Evolutionary conservation across 345 rosid genomes (phyloP).

Genomic region (Theobroma cacao): DNA sequence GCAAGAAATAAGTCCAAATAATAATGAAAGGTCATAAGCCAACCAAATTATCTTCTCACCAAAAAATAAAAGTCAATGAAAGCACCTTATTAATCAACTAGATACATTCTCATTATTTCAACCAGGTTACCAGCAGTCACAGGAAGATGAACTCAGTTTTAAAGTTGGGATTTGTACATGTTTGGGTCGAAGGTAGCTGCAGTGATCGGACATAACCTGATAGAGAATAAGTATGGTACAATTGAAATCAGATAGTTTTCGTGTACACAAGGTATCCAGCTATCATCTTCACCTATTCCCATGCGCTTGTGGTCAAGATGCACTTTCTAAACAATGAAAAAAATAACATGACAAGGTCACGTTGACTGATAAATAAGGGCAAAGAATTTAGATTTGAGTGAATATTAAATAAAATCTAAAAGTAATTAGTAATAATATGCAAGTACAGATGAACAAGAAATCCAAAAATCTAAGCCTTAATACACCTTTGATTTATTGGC

Average conservation of each 20-base stretch:
- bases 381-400: background rate
- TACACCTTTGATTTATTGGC: background rate
- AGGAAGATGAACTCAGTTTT: slow-evolving; percentile 21
- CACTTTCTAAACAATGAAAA: slow-evolving; percentile 46
- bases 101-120: background rate
- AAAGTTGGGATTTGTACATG: slow-evolving; percentile 58
- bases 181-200: slow-evolving; percentile 45
- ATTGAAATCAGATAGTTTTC: slow-evolving; percentile 74
- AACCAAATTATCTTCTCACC: background rate
- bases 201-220: slow-evolving; percentile 66
- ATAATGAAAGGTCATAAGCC: too few species aligned
- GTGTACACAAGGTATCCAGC: slow-evolving; percentile 83
- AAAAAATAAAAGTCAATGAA: too few species aligned
- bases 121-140: background rate
- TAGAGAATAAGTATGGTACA: slow-evolving; percentile 58
- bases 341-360: background rate
- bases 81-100: background rate
- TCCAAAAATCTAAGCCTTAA: background rate
- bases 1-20: too few species aligned
- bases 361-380: background rate
- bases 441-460: background rate
- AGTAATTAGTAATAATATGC: background rate
- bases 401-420: background rate
- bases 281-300: slow-evolving; percentile 94
- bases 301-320: slow-evolving; percentile 98